Base-by-base conservation (phyloP, 1,284 basidiomycete genomes). In the Tylopilus sp. region DNA sequence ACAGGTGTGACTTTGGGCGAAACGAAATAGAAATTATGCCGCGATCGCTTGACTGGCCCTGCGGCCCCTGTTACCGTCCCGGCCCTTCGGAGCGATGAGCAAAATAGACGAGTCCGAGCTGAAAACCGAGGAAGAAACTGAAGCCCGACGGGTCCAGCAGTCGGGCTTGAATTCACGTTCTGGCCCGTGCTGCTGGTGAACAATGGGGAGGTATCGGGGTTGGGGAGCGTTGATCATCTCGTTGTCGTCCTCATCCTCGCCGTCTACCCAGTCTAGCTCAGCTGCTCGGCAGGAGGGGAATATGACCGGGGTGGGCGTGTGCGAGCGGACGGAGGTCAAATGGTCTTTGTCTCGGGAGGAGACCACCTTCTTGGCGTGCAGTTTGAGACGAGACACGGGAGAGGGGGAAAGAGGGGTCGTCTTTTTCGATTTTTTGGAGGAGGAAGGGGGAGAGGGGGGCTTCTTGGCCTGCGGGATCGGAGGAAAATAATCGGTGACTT, bases 401-500 rank as follows among this genome's bases (percentile, higher is more conserved):
- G 50, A 28, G 25, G 63, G 60, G 38, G 58, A 49, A 4, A 34
- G 46, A 3, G 46, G 43, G 2, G 41, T 51, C 3, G 44, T 44
- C 37, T 46, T 54, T 46, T 54, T 55, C 0, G 52, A 39, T 48
- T 59, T 67, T 54, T 55, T 61, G 37, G 49, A 48, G 15, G 46
- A 54, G 0, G 51, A 44, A 15, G 51, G 3, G 28, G 46, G 41
- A 13, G 23, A 41, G 1, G 13, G 23, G 6, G 25, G 10, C 52
- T 55, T 67, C 53, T 61, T 69, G 15, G 21, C 43, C 2, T 39
- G 51, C 25, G 58, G 53, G 15, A 55, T 40, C 12, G 57, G 39
- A 15, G 67, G 55, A 13, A 66, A 69, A 48, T 63, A 67, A 33
- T 64, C 59, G 0, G 65, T 63, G 31, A 64, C 61, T 26, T 67